A percentile compares a stretch with the other conserved stretches of the same genome.
Conservation (phyloP, 2,329 filamentous ascomycete genomes). For the Xylariaceae sp. region DNA sequence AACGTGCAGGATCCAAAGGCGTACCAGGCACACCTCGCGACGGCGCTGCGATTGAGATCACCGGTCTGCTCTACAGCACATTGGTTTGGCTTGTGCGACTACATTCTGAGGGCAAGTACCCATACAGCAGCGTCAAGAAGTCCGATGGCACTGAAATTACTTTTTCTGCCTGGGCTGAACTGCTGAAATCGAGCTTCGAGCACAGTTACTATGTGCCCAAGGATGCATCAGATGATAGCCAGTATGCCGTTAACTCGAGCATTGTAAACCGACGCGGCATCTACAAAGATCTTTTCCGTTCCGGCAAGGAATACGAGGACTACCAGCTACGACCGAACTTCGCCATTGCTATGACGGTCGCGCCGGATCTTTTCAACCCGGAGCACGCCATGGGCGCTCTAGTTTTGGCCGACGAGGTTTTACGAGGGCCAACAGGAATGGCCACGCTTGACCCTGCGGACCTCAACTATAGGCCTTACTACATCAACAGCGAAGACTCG, state of each 20-base stretch:
- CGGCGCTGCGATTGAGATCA: constrained; percentile 93
- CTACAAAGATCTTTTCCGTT: constrained; percentile 95
- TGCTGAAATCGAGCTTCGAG: constrained; percentile 85
- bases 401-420: constrained; percentile 71
- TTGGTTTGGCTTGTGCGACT: constrained; percentile 75
- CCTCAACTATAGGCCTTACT: constrained; percentile 90
- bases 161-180: constrained; percentile 74
- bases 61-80: constrained; percentile 86
- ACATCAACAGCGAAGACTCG: constrained; percentile 92
- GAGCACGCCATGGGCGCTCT: constrained; percentile 77
- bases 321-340: constrained; percentile 96
- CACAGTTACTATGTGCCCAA: constrained; percentile 84
- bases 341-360: constrained; percentile 91
- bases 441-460: constrained; percentile 91
- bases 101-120: constrained; percentile 65
- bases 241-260: constrained; percentile 76
- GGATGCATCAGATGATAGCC: constrained; percentile 64
- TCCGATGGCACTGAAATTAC: constrained; percentile 60
- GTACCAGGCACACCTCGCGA: constrained; percentile 95
- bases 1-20: constrained; percentile 86
- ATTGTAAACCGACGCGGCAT: constrained; percentile 90
- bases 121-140: constrained; percentile 69
- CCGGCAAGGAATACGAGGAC: constrained; percentile 94
- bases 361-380: constrained; percentile 80
- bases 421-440: constrained; percentile 90